Evolutionary conservation across 2,329 filamentous ascomycete genomes (phyloP).

Genomic region (Trichoderma asperellum): DNA sequence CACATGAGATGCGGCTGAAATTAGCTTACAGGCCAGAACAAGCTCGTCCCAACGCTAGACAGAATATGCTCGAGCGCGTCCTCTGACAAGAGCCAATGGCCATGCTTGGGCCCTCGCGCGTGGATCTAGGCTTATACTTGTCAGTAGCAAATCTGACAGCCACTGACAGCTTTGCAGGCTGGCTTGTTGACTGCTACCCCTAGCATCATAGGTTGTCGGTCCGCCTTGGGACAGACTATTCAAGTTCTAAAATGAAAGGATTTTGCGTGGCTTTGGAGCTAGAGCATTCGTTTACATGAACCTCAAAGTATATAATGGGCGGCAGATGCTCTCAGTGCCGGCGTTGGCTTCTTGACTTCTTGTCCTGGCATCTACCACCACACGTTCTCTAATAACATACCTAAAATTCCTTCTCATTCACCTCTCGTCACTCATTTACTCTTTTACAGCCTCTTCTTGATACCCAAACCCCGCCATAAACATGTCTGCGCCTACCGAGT

Average conservation of each 20-base stretch:
- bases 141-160: neutral
- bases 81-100: slow-evolving; percentile 1
- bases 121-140: slow-evolving; percentile 14
- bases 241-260: neutral
- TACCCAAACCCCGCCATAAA: slow-evolving; percentile 6
- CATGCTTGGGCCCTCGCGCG: slow-evolving; percentile 1
- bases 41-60: slow-evolving; percentile 18
- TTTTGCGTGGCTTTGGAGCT: slow-evolving; percentile 7
- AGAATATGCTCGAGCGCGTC: neutral
- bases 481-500: slow-evolving; percentile 24
- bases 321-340: neutral
- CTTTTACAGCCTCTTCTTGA: neutral
- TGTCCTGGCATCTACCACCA: neutral
- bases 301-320: slow-evolving; percentile 7
- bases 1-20: slow-evolving; percentile 23
- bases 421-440: slow-evolving; percentile 22
- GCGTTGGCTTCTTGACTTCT: neutral
- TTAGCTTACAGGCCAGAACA: slow-evolving; percentile 27
- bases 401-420: neutral
- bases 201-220: neutral
- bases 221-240: slow-evolving; percentile 6
- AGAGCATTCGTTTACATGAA: neutral
- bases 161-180: neutral
- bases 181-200: neutral
- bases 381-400: slow-evolving; percentile 9